Evolutionary conservation across 2,329 filamentous ascomycete species (phyloP).

Genomic region (Fusarium agapanthi): DNA sequence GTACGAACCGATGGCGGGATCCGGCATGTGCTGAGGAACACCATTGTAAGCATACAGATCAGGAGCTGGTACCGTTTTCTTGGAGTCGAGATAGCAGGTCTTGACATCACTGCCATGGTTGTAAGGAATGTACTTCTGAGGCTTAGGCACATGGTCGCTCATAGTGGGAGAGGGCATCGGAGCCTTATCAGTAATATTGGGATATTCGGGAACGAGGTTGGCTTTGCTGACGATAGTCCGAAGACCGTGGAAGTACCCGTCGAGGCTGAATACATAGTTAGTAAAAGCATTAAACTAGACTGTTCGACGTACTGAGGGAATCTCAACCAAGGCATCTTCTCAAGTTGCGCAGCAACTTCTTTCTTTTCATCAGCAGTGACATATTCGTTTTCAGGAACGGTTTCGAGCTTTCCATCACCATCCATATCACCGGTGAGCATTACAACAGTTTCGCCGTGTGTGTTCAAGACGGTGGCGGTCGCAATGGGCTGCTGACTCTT

Average conservation of each 20-base stretch:
- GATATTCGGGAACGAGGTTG: slow-evolving; percentile 79
- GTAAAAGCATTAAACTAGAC: background rate
- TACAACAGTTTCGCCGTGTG: slow-evolving; percentile 41
- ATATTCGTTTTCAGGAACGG: slow-evolving; percentile 36
- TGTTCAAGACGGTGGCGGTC: slow-evolving; percentile 41
- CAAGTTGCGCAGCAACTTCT: slow-evolving; percentile 43
- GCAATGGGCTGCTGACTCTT: slow-evolving; percentile 38
- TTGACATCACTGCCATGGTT: slow-evolving; percentile 66
- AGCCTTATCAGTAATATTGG: slow-evolving; percentile 52
- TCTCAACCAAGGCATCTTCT: slow-evolving; percentile 52
- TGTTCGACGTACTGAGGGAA: slow-evolving; percentile 49
- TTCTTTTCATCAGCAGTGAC: slow-evolving; percentile 44
- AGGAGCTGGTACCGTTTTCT: slow-evolving; percentile 65
- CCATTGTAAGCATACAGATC: slow-evolving; percentile 75
- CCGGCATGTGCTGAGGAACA: slow-evolving; percentile 78
- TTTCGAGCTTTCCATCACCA: slow-evolving; percentile 41
- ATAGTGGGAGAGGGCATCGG: slow-evolving; percentile 48
- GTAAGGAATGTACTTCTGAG: slow-evolving; percentile 72
- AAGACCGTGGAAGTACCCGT: slow-evolving; percentile 82
- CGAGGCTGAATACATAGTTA: slow-evolving; percentile 65
- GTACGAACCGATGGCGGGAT: slow-evolving; percentile 81
- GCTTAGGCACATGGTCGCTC: slow-evolving; percentile 52
- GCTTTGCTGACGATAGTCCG: slow-evolving; percentile 71
- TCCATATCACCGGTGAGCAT: slow-evolving; percentile 44
- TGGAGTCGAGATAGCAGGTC: slow-evolving; percentile 70